A percentile compares a stretch with the other conserved stretches of the same genome.
Conservation (phyloP, 345 rosid genomes). For the Gossypium australe region DNA sequence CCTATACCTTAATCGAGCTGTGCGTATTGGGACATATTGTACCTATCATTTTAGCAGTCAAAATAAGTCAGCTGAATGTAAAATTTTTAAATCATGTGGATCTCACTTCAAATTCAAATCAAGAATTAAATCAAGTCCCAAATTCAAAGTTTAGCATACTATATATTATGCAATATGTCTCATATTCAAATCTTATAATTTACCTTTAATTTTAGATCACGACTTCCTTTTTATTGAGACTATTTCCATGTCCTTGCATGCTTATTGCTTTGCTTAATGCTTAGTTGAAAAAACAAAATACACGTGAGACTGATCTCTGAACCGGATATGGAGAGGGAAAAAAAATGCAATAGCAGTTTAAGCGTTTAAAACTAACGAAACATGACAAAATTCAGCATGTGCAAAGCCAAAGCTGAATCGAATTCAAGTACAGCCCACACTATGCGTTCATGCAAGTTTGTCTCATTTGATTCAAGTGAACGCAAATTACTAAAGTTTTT, state of each 20-base stretch:
- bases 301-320: background rate
- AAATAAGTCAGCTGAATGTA: background rate
- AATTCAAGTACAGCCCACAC: background rate
- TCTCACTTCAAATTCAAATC: background rate
- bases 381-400: background rate
- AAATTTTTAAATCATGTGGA: background rate
- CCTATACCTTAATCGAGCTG: too few relatives aligned
- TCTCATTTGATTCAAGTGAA: background rate
- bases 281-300: too few relatives aligned
- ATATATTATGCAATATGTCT: too few relatives aligned
- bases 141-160: too few relatives aligned
- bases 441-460: background rate
- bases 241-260: background rate
- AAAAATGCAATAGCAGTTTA: background rate
- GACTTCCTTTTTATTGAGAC: too few relatives aligned
- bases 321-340: background rate
- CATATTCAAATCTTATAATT: too few relatives aligned
- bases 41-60: background rate
- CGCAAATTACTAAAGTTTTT: background rate
- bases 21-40: too few relatives aligned
- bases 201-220: too few relatives aligned
- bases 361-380: background rate
- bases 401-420: background rate
- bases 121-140: too few relatives aligned
- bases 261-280: background rate